phyloP scores from a whole-genome alignment of 345 rosid genomes.

The Cochlearia excelsa region DNA sequence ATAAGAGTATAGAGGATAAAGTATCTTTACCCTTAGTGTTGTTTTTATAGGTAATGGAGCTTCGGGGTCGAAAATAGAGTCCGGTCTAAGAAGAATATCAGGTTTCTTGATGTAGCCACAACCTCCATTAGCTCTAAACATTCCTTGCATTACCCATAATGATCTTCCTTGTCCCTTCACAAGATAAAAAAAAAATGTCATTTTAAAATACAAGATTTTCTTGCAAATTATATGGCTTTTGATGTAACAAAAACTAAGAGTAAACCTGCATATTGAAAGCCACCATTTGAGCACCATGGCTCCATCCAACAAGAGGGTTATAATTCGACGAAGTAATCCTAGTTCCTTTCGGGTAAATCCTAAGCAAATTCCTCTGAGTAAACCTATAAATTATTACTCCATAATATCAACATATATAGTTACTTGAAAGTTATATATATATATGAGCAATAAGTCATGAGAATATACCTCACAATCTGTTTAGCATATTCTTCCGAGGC shows the following conservation, averaged over 20 bases:
- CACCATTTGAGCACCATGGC: conserved; percentile 98
- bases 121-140: conserved; percentile 90
- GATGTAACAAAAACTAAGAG: neutral
- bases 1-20: conserved; percentile 1
- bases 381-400: conserved; percentile 45
- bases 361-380: conserved; percentile 73
- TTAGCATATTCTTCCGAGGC: conserved; percentile 48
- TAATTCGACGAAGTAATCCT: conserved; percentile 89
- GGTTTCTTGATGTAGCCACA: conserved; percentile 91
- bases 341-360: conserved; percentile 86
- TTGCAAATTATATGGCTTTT: conserved; percentile 1
- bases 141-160: conserved; percentile 90
- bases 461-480: conserved; percentile 48
- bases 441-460: neutral
- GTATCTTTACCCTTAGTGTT: conserved; percentile 61
- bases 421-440: neutral
- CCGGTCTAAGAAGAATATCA: conserved; percentile 49
- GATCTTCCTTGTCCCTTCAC: conserved; percentile 80
- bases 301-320: conserved; percentile 85
- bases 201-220: neutral
- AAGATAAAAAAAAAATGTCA: conserved; percentile 3
- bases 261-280: conserved; percentile 96
- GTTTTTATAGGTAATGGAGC: conserved; percentile 48
- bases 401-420: conserved; percentile 22
- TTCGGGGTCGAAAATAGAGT: conserved; percentile 56